Evolutionary conservation across 768 basidiomycete genomes (phyloP).

Genomic region (Auricularia sp.): DNA sequence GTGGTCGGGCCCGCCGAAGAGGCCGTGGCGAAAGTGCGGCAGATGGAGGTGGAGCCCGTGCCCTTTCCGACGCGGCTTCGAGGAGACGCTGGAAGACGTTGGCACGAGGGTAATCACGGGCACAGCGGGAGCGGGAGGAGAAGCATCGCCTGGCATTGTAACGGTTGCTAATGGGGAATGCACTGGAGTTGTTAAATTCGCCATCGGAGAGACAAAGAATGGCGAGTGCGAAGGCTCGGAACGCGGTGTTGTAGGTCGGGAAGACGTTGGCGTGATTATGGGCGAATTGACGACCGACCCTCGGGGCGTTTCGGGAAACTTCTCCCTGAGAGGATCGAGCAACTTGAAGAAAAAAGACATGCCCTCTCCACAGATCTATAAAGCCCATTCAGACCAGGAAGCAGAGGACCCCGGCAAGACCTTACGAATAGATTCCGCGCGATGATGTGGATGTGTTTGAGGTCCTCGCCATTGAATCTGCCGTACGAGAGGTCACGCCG

Average conservation of each 20-base stretch:
- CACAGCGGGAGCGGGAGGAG: not conserved
- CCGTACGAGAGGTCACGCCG: conserved; percentile 49
- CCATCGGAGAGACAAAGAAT: conserved; percentile 2
- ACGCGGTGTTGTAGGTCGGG: conserved; percentile 27
- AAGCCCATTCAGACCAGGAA: conserved; percentile 22
- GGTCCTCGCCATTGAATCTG: conserved; percentile 51
- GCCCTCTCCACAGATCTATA: conserved; percentile 42
- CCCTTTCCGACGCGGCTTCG: not conserved
- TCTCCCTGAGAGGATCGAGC: conserved; percentile 53
- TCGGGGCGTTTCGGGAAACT: conserved; percentile 29
- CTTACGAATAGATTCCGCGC: conserved; percentile 25
- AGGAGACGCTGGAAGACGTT: not conserved
- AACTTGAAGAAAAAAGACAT: conserved; percentile 51
- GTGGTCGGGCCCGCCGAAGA: not conserved
- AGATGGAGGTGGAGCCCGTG: not conserved
- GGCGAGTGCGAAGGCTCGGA: conserved; percentile 21
- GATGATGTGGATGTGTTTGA: conserved; percentile 38
- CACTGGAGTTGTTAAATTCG: too few species aligned
- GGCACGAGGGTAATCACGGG: not conserved
- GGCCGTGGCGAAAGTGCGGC: not conserved
- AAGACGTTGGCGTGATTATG: conserved; percentile 35
- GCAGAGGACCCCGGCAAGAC: not conserved
- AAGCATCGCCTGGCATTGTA: not conserved
- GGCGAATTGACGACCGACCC: not conserved
- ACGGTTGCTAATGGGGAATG: too few species aligned